These are phyloP conservation scores for Cerrena zonata DNA, from an alignment of 1,284 basidiomycete species.

Conservation along the genomic window DNA sequence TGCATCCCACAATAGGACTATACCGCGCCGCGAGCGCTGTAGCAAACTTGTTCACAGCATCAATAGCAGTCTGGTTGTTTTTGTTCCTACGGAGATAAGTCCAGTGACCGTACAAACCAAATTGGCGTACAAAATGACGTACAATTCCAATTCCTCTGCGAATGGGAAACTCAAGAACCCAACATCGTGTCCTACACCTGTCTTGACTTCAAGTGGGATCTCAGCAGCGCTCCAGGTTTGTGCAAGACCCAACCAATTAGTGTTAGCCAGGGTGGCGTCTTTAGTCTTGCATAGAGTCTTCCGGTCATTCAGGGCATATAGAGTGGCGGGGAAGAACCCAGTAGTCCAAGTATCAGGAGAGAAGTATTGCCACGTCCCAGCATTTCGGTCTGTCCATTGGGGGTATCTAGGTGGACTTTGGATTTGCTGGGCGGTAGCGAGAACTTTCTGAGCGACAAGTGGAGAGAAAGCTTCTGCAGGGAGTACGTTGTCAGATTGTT, in stretches of 20 bases:
- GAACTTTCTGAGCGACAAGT: slow-evolving; percentile 49
- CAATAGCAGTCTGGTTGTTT: slow-evolving; percentile 32
- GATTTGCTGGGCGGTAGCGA: slow-evolving; percentile 43
- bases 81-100: slow-evolving; percentile 28
- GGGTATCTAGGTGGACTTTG: slow-evolving; percentile 45
- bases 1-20: slow-evolving; percentile 40
- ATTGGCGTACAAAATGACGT: slow-evolving; percentile 9
- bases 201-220: slow-evolving; percentile 41
- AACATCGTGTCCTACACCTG: slow-evolving; percentile 56
- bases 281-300: slow-evolving; percentile 39
- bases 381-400: slow-evolving; percentile 44
- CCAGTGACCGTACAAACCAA: background rate
- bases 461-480: slow-evolving; percentile 49
- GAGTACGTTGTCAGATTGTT: background rate
- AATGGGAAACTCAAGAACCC: slow-evolving; percentile 68
- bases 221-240: slow-evolving; percentile 45
- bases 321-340: slow-evolving; percentile 59
- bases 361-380: slow-evolving; percentile 50
- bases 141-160: slow-evolving; percentile 33
- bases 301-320: slow-evolving; percentile 54
- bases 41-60: slow-evolving; percentile 36
- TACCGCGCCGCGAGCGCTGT: slow-evolving; percentile 35
- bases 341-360: slow-evolving; percentile 58
- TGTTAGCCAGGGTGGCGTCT: slow-evolving; percentile 20
- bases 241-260: slow-evolving; percentile 50